A percentile compares a stretch with the other conserved stretches of the same genome.
Conservation (phyloP, 2,329 filamentous ascomycete species). For the Botrytis hyacinthi region DNA sequence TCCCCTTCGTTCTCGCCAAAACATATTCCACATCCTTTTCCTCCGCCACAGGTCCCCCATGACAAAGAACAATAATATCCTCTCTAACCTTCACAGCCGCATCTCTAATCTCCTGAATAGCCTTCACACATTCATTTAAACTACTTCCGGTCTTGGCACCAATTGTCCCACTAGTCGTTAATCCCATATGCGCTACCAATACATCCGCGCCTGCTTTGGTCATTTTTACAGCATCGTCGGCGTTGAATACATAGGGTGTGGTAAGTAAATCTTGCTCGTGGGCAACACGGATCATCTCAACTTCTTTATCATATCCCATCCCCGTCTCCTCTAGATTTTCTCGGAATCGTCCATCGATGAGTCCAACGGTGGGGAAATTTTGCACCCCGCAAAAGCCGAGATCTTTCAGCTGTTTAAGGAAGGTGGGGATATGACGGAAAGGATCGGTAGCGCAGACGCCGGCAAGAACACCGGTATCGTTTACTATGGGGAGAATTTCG, state of each 20-base stretch:
- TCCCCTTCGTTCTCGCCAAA: conserved; percentile 55
- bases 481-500: conserved; percentile 65
- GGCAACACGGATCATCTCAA: conserved; percentile 63
- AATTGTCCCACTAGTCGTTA: conserved; percentile 64
- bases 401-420: conserved; percentile 58
- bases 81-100: conserved; percentile 53
- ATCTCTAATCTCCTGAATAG: conserved; percentile 63
- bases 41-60: conserved; percentile 66
- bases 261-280: conserved; percentile 60
- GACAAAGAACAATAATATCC: conserved; percentile 66
- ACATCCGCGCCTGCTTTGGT: conserved; percentile 63
- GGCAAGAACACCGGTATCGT: conserved; percentile 63
- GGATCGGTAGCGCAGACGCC: conserved; percentile 71
- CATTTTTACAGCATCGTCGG: conserved; percentile 61
- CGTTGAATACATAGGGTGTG: conserved; percentile 67
- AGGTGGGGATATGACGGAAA: conserved; percentile 59
- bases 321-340: conserved; percentile 68
- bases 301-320: conserved; percentile 66
- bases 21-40: conserved; percentile 64
- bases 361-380: conserved; percentile 71
- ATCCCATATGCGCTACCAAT: conserved; percentile 66
- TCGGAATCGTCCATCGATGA: conserved; percentile 67
- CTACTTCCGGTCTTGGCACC: conserved; percentile 60
- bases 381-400: conserved; percentile 68
- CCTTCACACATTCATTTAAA: conserved; percentile 61